Evolutionary conservation across 139 green algal species (phyloP).

Genomic region (Nannochloris sp.): DNA sequence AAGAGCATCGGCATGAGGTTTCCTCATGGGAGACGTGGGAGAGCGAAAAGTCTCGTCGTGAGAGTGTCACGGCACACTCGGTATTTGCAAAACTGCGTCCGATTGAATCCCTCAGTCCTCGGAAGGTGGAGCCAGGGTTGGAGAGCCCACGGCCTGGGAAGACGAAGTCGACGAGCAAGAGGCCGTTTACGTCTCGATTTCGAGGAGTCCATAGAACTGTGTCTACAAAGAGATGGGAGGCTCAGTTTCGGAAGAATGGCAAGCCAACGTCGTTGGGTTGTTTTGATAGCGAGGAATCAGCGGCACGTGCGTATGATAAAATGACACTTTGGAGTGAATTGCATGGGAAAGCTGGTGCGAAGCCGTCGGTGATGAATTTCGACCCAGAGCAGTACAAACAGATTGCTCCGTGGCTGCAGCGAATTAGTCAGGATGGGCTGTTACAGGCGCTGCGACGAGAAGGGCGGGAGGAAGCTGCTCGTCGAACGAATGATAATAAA

Average conservation of each 20-base stretch:
- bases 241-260: slow-evolving; percentile 75
- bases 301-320: slow-evolving; percentile 79
- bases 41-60: too few species aligned
- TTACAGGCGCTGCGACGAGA: slow-evolving; percentile 64
- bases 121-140: too few species aligned
- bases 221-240: slow-evolving; percentile 80
- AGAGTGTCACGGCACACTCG: too few species aligned
- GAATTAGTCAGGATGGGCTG: slow-evolving; percentile 68
- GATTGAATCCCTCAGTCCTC: too few species aligned
- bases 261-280: slow-evolving; percentile 77
- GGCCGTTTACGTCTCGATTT: slow-evolving; percentile 74
- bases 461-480: slow-evolving; percentile 60
- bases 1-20: too few species aligned
- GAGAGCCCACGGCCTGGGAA: background rate
- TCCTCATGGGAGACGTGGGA: too few species aligned
- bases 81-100: too few species aligned
- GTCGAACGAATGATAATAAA: too few species aligned
- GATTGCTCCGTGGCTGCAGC: slow-evolving; percentile 59
- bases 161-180: background rate
- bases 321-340: slow-evolving; percentile 94
- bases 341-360: slow-evolving; percentile 55
- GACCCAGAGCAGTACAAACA: slow-evolving; percentile 66
- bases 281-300: slow-evolving; percentile 79
- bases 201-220: slow-evolving; percentile 86
- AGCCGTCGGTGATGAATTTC: slow-evolving; percentile 84